Evolutionary conservation across 1,139 yeast species (phyloP).

Genomic region (Pneumocystis jirovecii): DNA sequence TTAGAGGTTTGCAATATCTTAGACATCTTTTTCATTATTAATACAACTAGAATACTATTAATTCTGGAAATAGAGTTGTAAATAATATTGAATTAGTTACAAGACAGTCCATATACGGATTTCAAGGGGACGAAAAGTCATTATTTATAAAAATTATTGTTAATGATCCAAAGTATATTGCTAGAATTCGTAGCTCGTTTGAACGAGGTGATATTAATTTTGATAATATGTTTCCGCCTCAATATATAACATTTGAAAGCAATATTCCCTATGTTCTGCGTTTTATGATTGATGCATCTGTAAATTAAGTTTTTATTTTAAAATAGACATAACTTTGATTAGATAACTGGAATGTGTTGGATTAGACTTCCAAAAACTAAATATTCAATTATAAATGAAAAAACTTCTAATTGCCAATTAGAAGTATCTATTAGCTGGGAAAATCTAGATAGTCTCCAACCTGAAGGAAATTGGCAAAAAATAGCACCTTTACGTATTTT

Average conservation of each 20-base stretch:
- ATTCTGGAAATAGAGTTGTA: constrained; percentile 32
- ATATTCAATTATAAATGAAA: constrained; percentile 36
- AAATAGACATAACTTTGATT: constrained; percentile 14
- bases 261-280: constrained; percentile 75
- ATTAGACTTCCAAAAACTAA: constrained; percentile 67
- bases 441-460: constrained; percentile 60
- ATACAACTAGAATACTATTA: constrained; percentile 12
- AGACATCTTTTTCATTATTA: background rate
- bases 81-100: constrained; percentile 46
- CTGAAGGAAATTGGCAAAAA: constrained; percentile 89
- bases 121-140: constrained; percentile 56
- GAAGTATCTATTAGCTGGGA: constrained; percentile 59
- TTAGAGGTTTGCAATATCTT: background rate
- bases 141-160: constrained; percentile 68
- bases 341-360: constrained; percentile 88
- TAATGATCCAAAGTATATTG: constrained; percentile 48
- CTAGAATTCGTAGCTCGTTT: constrained; percentile 58
- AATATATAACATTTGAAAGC: constrained; percentile 59
- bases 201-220: constrained; percentile 70
- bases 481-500: constrained; percentile 88
- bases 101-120: constrained; percentile 92
- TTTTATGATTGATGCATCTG: constrained; percentile 80
- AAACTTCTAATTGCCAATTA: constrained; percentile 66
- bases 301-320: constrained; percentile 18
- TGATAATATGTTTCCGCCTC: constrained; percentile 26